These are phyloP conservation scores for Acacia melanoxylon DNA, from an alignment of 306 rosid genomes.

Conservation along the genomic window DNA sequence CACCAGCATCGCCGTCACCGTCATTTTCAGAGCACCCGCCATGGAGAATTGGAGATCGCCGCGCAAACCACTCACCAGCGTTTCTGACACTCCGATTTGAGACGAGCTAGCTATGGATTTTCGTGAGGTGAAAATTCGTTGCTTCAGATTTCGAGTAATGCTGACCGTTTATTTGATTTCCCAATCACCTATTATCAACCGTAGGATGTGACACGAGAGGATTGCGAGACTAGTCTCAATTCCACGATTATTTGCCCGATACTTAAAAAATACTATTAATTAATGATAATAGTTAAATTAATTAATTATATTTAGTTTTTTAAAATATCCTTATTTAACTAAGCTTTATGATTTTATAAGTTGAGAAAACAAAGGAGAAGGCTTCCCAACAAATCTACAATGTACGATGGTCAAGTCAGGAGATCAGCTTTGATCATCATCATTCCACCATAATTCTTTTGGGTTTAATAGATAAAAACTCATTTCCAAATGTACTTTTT, in stretches of 20 bases:
- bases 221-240: neutral
- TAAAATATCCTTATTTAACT: no score
- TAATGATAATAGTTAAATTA: no score
- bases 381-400: no score
- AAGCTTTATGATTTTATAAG: no score
- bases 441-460: no score
- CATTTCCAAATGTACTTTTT: no score
- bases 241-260: neutral
- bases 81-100: neutral
- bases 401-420: no score
- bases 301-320: no score
- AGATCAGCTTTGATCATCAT: no score
- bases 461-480: no score
- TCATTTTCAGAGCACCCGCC: slow-evolving; percentile 33
- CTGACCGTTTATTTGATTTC: neutral
- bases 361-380: no score
- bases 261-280: no score
- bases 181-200: neutral
- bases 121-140: neutral
- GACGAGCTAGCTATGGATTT: neutral
- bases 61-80: neutral
- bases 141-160: neutral
- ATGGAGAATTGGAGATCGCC: neutral
- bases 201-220: neutral
- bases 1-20: slow-evolving; percentile 27